A percentile compares a stretch with the other conserved stretches of the same genome.
phyloP scores from a whole-genome alignment of 768 basidiomycete genomes.

The Tulasnella sp. region DNA sequence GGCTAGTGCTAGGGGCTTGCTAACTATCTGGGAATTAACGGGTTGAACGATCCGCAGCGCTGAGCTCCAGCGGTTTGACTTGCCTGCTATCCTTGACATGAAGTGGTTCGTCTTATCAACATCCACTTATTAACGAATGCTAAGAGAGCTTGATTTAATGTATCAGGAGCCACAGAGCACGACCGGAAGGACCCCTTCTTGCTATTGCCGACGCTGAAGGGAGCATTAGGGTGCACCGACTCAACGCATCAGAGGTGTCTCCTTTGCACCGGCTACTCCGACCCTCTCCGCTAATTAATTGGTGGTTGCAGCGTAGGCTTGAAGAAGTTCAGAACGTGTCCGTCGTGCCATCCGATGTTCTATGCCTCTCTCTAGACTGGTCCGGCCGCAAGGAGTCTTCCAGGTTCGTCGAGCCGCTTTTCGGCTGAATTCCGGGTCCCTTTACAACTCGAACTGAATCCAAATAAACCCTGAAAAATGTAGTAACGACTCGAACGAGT shows the following conservation, averaged over 20 bases:
- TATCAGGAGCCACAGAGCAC: constrained; percentile 19
- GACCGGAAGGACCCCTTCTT: constrained; percentile 38
- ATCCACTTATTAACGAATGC: constrained; percentile 10
- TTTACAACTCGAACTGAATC: neutral
- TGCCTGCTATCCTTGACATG: constrained; percentile 84
- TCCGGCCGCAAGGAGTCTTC: constrained; percentile 49
- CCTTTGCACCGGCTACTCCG: neutral
- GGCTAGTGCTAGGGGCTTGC: constrained; percentile 14
- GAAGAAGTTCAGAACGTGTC: constrained; percentile 27
- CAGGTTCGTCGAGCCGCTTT: neutral
- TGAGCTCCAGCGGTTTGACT: constrained; percentile 57
- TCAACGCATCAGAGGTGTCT: constrained; percentile 44
- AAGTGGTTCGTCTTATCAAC: constrained; percentile 67
- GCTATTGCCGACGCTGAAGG: constrained; percentile 85
- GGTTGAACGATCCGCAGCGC: constrained; percentile 25
- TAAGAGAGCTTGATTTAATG: constrained; percentile 14
- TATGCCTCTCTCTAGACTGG: constrained; percentile 94
- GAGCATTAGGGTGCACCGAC: constrained; percentile 54
- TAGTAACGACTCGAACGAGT: neutral
- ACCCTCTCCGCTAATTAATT: neutral
- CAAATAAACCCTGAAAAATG: no score
- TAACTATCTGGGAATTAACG: neutral
- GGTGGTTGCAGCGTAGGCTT: constrained; percentile 24
- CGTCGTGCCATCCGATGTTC: constrained; percentile 42
- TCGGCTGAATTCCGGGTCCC: neutral